phyloP scores from a whole-genome alignment of 1,284 basidiomycete species.

The Pascua guehoae region DNA sequence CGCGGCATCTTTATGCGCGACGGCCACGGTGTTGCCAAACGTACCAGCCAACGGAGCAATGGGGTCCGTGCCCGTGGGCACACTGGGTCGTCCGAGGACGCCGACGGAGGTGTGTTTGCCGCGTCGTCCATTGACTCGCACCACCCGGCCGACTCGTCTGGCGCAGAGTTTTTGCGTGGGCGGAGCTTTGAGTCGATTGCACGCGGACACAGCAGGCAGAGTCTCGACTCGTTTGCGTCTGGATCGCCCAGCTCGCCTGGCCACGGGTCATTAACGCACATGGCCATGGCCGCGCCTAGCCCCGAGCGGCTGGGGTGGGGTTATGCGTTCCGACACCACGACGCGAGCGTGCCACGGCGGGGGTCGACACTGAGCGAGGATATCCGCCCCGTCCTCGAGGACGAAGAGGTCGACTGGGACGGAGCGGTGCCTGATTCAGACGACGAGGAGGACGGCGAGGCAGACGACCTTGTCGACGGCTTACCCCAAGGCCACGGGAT shows the following conservation, averaged over 20 bases:
- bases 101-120: slow-evolving; percentile 22
- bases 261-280: slow-evolving; percentile 5
- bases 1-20: slow-evolving; percentile 19
- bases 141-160: slow-evolving; percentile 6
- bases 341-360: slow-evolving; percentile 6
- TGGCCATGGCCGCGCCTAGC: not conserved
- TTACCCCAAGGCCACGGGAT: slow-evolving; percentile 17
- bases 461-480: slow-evolving; percentile 4
- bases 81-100: slow-evolving; percentile 33
- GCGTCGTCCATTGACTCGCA: slow-evolving; percentile 32
- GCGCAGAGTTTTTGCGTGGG: slow-evolving; percentile 20
- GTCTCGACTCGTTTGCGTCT: slow-evolving; percentile 31
- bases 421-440: slow-evolving; percentile 25
- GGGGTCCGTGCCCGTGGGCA: slow-evolving; percentile 8
- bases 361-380: slow-evolving; percentile 33
- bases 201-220: slow-evolving; percentile 10
- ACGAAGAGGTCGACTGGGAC: slow-evolving; percentile 43
- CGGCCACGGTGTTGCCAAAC: slow-evolving; percentile 19
- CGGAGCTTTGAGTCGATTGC: slow-evolving; percentile 27
- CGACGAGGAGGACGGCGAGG: slow-evolving; percentile 14
- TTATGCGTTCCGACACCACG: slow-evolving; percentile 11
- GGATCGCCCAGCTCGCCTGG: slow-evolving; percentile 19
- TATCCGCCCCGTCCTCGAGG: slow-evolving; percentile 20
- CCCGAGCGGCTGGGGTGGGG: slow-evolving; percentile 16
- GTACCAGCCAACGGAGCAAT: slow-evolving; percentile 29